These are phyloP conservation scores for Noccaea caerulescens DNA, from an alignment of 345 rosid genomes.

Conservation along the genomic window DNA sequence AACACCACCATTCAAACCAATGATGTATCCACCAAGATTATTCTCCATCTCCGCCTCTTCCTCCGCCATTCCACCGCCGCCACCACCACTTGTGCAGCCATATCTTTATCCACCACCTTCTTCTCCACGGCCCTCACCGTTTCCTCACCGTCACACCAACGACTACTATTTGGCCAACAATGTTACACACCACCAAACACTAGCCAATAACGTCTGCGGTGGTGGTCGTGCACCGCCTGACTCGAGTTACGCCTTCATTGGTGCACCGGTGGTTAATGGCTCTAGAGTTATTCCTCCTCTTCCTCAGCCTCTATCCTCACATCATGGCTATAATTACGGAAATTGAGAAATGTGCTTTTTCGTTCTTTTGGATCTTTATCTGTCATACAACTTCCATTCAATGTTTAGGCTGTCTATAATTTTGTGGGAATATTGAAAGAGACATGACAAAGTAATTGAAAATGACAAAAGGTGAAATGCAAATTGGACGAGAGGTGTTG, in stretches of 20 bases:
- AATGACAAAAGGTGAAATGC: constrained; percentile 39
- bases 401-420: constrained; percentile 3
- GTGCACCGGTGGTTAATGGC: constrained; percentile 47
- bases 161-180: constrained; percentile 68
- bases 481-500: constrained; percentile 32
- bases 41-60: constrained; percentile 51
- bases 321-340: constrained; percentile 21
- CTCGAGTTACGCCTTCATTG: constrained; percentile 44
- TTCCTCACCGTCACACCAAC: constrained; percentile 45
- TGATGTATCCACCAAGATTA: constrained; percentile 56
- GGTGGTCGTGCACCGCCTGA: constrained; percentile 25
- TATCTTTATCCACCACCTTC: constrained; percentile 59
- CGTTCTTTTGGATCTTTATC: neutral
- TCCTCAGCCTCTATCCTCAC: constrained; percentile 34
- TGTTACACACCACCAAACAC: constrained; percentile 41
- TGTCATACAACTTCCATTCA: constrained; percentile 1
- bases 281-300: constrained; percentile 20
- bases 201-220: constrained; percentile 31
- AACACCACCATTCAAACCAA: constrained; percentile 57
- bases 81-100: constrained; percentile 45
- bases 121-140: constrained; percentile 49
- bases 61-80: constrained; percentile 25
- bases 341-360: constrained; percentile 5
- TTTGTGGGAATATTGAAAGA: constrained; percentile 32
- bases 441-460: constrained; percentile 42